Base-by-base conservation (phyloP, 176 grass and related monocot genomes). In the Phragmites australis region DNA sequence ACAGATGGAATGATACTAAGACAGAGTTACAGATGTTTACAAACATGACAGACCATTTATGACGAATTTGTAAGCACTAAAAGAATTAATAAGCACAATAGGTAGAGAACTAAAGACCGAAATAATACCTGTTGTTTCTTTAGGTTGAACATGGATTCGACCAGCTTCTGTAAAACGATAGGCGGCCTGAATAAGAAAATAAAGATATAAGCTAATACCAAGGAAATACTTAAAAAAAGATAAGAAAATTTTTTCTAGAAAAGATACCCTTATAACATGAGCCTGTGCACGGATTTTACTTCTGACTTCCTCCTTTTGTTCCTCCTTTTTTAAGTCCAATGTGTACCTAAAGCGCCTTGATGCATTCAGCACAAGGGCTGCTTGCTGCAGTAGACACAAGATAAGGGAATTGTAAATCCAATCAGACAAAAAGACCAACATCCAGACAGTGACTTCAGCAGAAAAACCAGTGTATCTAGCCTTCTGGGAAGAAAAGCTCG, bases 311-410 rank as follows among this genome's bases (percentile, higher is more conserved):
- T 98, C 92, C 69, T 85, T 98, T 41, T 93, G 87, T 76, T 81
- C 75, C 64, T 83, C 88, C 87, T 67, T 98, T 89, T 93, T 94
- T 70, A 98, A 91, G 77, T 98, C 96, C 18, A 98, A 61, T 2
- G 96, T 98, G 39, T 98, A 98, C 76, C 96, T 87, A 81, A 98
- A 98, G 53, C 95, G 83, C 31, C 96, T 91, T 43, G 96, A 93
- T 25, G 96, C 92, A 86, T 98, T 98, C 75, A 98, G 69, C 32
- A 93, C 95, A 65, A 94, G 86, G 30, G 88, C 92, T 72, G 90
- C 87, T 93, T 87, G 86, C 96, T 98, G 82, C 67, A 83, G 48
- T 42, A 41, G 13, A 83, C 31, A 76, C 19, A 26, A 68, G 72
- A 41, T 57, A 30, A 61, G 15, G 13, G 13, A 1, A 53, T 84